Conservation (phyloP, 2,329 filamentous ascomycete genomes). For the Zasmidium angulare region DNA sequence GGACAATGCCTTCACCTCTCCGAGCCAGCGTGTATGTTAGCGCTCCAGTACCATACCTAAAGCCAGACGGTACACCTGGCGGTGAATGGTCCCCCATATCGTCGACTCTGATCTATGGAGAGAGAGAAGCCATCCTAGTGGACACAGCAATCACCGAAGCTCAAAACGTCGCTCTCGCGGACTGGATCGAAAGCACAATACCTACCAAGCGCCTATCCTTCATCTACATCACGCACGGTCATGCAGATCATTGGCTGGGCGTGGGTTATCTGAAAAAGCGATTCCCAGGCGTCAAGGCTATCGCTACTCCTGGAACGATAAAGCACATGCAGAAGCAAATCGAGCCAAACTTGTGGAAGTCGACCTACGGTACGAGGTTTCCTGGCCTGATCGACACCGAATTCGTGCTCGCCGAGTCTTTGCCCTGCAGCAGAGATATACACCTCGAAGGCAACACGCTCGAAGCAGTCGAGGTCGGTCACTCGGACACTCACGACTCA, state of each 20-base stretch:
- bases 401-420: constrained; percentile 5
- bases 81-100: constrained; percentile 8
- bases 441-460: neutral
- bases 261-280: constrained; percentile 1
- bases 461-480: constrained; percentile 10
- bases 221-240: constrained; percentile 14
- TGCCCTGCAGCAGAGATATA: constrained; percentile 2
- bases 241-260: constrained; percentile 15
- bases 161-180: constrained; percentile 4
- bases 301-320: constrained; percentile 10
- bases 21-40: constrained; percentile 9
- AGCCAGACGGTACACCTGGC: neutral
- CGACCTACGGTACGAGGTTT: constrained; percentile 1
- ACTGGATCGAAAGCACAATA: constrained; percentile 6
- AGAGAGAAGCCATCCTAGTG: constrained; percentile 5
- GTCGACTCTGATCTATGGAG: constrained; percentile 6
- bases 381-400: neutral
- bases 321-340: constrained; percentile 8
- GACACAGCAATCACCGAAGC: constrained; percentile 7
- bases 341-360: neutral
- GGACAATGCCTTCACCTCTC: neutral
- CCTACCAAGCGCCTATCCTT: neutral
- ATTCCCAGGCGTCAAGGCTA: constrained; percentile 4
- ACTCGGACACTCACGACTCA: constrained; percentile 7
- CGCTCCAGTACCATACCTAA: constrained; percentile 3